Evolutionary conservation across 2,329 filamentous ascomycete genomes (phyloP).

Genomic region (Fonsecaea monophora): DNA sequence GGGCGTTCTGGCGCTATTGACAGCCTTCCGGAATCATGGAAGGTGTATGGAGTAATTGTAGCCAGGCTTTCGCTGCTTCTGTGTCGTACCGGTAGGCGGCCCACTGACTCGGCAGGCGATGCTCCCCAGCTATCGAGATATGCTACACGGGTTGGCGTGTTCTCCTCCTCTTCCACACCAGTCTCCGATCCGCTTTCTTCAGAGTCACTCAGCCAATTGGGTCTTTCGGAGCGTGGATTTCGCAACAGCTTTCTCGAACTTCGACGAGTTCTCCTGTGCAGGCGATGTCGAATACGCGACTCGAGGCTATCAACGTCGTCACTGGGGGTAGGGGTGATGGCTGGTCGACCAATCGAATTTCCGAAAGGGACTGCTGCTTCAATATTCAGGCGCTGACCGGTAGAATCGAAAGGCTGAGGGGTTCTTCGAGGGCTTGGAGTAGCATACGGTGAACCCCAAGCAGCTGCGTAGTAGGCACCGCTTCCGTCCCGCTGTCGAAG

Average conservation of each 20-base stretch:
- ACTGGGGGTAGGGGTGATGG: background rate
- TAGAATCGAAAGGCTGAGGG: slow-evolving; percentile 46
- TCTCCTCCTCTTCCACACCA: slow-evolving; percentile 60
- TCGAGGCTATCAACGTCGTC: slow-evolving; percentile 8
- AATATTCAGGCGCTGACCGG: slow-evolving; percentile 54
- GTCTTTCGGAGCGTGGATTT: slow-evolving; percentile 63
- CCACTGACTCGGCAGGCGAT: slow-evolving; percentile 19
- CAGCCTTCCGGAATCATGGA: slow-evolving; percentile 34
- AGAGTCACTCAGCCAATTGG: slow-evolving; percentile 81
- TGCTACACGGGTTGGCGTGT: slow-evolving; percentile 33
- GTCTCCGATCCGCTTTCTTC: slow-evolving; percentile 73
- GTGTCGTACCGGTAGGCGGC: slow-evolving; percentile 15
- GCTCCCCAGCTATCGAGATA: slow-evolving; percentile 33
- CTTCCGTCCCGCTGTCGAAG: slow-evolving; percentile 53
- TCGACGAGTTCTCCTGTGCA: slow-evolving; percentile 6
- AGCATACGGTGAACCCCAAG: slow-evolving; percentile 91
- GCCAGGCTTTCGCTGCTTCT: slow-evolving; percentile 35
- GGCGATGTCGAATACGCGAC: slow-evolving; percentile 7
- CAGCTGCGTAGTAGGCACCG: slow-evolving; percentile 71
- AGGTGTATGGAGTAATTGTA: slow-evolving; percentile 39
- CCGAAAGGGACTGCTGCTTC: slow-evolving; percentile 43
- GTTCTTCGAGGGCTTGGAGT: slow-evolving; percentile 59
- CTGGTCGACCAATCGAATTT: slow-evolving; percentile 4
- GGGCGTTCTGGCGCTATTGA: slow-evolving; percentile 20
- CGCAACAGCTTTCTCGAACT: slow-evolving; percentile 15